A percentile compares a stretch with the other conserved stretches of the same genome.
These are phyloP conservation scores for Phytophthora ramorum DNA, from an alignment of 352 stramenopile species.

Conservation along the genomic window DNA sequence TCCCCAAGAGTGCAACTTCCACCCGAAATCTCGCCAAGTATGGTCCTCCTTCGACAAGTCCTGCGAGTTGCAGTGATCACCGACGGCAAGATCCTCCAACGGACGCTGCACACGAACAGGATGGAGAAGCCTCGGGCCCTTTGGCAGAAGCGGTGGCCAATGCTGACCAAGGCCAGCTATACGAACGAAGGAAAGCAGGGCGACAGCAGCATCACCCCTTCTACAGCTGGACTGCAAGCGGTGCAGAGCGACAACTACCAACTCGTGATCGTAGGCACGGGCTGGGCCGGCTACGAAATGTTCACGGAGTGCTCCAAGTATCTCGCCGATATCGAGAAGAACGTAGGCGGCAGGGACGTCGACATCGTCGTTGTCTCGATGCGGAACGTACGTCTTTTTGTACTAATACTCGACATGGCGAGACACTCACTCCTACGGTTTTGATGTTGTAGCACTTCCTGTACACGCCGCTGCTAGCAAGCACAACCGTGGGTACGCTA, in stretches of 20 bases:
- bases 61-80: conserved; percentile 22
- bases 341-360: conserved; percentile 53
- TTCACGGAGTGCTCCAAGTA: conserved; percentile 76
- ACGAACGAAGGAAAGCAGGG: conserved; percentile 19
- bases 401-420: not conserved
- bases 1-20: not conserved
- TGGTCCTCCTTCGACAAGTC: conserved; percentile 25
- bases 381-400: conserved; percentile 55
- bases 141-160: conserved; percentile 37
- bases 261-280: conserved; percentile 76
- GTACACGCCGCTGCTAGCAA: conserved; percentile 97
- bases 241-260: conserved; percentile 63
- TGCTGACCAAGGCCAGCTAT: conserved; percentile 31
- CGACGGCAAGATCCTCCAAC: conserved; percentile 19
- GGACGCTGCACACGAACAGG: conserved; percentile 23
- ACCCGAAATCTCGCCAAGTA: not conserved
- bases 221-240: not conserved
- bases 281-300: conserved; percentile 81
- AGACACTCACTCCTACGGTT: conserved; percentile 4
- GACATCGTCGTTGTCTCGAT: conserved; percentile 81
- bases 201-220: not conserved
- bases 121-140: conserved; percentile 23
- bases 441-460: conserved; percentile 90
- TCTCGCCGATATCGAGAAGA: conserved; percentile 62
- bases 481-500: conserved; percentile 94